Evolutionary conservation across 306 rosid genomes (phyloP).

Genomic region (Acacia confusa): DNA sequence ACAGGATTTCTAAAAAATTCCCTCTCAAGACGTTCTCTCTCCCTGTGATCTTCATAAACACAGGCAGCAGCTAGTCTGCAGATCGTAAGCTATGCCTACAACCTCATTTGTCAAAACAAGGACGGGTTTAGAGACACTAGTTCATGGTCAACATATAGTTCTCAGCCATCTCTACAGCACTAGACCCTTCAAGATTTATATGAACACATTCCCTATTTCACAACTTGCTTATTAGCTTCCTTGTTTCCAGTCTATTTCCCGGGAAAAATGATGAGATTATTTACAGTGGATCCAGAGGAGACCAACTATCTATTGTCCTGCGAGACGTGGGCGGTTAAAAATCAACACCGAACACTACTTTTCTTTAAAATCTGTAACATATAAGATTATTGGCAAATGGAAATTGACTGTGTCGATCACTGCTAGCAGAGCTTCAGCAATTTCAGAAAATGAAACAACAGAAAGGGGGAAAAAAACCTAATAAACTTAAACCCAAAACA

Average conservation of each 20-base stretch:
- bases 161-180: background rate
- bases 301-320: background rate
- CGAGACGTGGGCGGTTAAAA: background rate
- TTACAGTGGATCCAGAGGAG: background rate
- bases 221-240: background rate
- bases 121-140: background rate
- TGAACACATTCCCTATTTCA: background rate
- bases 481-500: background rate
- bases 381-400: background rate
- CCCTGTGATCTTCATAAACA: background rate
- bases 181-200: background rate
- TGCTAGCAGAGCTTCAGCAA: background rate
- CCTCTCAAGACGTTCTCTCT: background rate
- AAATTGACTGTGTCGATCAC: background rate
- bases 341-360: background rate
- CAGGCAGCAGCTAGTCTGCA: background rate
- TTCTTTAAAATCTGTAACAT: conserved; percentile 1
- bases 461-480: background rate
- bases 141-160: background rate
- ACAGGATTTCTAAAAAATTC: background rate
- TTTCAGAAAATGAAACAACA: background rate
- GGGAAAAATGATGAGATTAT: background rate
- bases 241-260: background rate
- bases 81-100: background rate
- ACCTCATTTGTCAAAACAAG: background rate